Percentiles rank a stretch among this genome's conserved stretches.
Evolutionary conservation across 148 eudicot genomes (phyloP).

Genomic region (Persicaria tinctoria): DNA sequence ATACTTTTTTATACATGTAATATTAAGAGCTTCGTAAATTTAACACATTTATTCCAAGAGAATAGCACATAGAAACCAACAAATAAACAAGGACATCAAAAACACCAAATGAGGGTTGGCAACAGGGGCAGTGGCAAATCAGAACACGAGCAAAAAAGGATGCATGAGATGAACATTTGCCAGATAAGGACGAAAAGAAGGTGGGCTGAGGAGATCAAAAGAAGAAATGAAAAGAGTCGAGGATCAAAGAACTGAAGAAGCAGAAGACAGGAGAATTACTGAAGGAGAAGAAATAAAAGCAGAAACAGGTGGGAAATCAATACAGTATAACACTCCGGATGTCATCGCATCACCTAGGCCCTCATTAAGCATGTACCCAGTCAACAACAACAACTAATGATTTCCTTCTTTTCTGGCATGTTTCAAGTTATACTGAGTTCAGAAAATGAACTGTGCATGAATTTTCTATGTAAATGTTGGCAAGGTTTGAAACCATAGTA

Average conservation of each 20-base stretch:
- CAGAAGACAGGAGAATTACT: not conserved
- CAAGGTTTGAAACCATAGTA: not conserved
- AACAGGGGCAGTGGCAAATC: not conserved
- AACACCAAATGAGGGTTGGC: not conserved
- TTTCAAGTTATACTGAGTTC: not conserved
- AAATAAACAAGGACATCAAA: not conserved
- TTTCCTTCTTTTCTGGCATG: not conserved
- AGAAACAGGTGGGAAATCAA: not conserved
- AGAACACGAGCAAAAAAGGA: not conserved
- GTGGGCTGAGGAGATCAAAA: not conserved
- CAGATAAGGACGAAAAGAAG: not conserved
- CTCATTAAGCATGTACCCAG: conserved; percentile 1
- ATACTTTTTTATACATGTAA: not conserved
- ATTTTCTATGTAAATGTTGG: not conserved
- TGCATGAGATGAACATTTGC: not conserved
- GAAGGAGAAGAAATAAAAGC: not conserved
- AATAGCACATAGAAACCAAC: not conserved
- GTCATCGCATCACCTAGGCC: not conserved
- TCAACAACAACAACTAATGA: not conserved
- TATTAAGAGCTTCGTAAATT: not conserved
- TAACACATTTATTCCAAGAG: not conserved
- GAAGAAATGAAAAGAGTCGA: not conserved
- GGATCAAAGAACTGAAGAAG: not conserved
- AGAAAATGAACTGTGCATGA: not conserved
- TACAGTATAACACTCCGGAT: not conserved